Evolutionary conservation across 306 rosid genomes (phyloP), one percentile per base, ranked within the genome.

Genomic region (Astragalus membranaceus): DNA sequence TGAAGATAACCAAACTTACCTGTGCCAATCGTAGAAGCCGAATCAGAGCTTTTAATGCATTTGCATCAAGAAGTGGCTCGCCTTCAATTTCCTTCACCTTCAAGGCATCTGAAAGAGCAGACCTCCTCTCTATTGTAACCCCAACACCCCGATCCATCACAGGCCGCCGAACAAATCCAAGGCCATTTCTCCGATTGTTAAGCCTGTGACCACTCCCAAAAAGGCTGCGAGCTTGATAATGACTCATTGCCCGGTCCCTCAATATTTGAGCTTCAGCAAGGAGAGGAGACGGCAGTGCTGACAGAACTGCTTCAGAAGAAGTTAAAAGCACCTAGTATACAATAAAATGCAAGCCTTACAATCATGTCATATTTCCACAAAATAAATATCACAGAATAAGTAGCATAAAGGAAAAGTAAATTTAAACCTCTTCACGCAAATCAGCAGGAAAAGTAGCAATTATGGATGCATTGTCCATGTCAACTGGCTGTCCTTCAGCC

Each of bases 401-500:
- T 37, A 49, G 66, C 63, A 20, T 26, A 36, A 47, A 10, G 5
- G 56, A 56, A 54, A 72, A 73, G 60, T 41, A 72, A 77, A 82
- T 70, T 53, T 69, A 76, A 84, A 88, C 99, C 96, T 95, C 97
- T 87, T 95, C 96, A 57, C 99, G 97, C 84, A 95, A 81, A 83
- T 95, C 97, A 86, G 97, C 95, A 75, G 99, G 99, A 78, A 95
- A 88, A 41, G 99, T 91, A 62, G 99, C 97, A 86, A 95, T 95
- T 67, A 95, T 91, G 1, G 99, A 95, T 67, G 96, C 97, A 75
- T 91, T 95, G 65, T 95, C 97, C 99, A 95, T 91, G 75, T 95
- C 99, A 79, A 95, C 97, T 4, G 97, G 97, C 58, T 87, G 99
- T 82, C 99, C 99, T 84, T 95, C 99, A 58, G 95, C 96, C 85